Base-by-base conservation (phyloP, 2,329 filamentous ascomycete genomes). In the Westerdykella sp. region DNA sequence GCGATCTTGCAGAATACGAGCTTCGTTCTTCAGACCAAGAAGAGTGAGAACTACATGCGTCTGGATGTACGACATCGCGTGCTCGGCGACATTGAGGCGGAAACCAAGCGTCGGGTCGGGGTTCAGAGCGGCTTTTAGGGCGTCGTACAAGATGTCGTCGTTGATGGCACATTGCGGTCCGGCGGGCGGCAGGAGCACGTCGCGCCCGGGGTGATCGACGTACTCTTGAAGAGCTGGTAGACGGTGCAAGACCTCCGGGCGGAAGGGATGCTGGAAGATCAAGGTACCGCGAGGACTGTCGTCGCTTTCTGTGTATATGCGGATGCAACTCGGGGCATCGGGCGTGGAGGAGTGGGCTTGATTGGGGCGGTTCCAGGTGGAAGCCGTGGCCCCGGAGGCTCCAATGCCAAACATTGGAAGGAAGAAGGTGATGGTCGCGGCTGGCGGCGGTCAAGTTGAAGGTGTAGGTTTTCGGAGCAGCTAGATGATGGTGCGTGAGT, bases 11-110 rank as follows among this genome's bases (percentile, higher is more conserved):
- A 37, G 15, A 4, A 23, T 10, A 5, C 35, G 37, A 5, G 42
- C 42, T 22, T 48, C 39, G 6, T 39, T 31, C 4, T 32, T 25
- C 40, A 45, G 34, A 5, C 34, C 46, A 12, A 48, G 43, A 2
- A 41, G 34, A 2, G n/a, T 28, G 13, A 48, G 30, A 3, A 44
- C 42, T 11, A 21, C 14, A 22, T 48, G 46, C 3, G 31, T 25
- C 7, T 48, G 21, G 37, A 48, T 48, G 13, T 21, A 18, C 2
- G n/a, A 11, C 11, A 45, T 22, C 13, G 43, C 39, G 14, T 43
- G 30, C 13, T 43, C 16, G 9, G 14, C 11, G 14, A 43, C 7
- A 5, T 32, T 12, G 10, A 48, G 23, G 14, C 7, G 9, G 13
- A 42, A 18, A 14, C 22, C 28, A 14, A 14, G 23, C 7, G 23